These are phyloP conservation scores for Vaccinium darrowii DNA, from an alignment of 148 eudicot genomes.

Conservation along the genomic window DNA sequence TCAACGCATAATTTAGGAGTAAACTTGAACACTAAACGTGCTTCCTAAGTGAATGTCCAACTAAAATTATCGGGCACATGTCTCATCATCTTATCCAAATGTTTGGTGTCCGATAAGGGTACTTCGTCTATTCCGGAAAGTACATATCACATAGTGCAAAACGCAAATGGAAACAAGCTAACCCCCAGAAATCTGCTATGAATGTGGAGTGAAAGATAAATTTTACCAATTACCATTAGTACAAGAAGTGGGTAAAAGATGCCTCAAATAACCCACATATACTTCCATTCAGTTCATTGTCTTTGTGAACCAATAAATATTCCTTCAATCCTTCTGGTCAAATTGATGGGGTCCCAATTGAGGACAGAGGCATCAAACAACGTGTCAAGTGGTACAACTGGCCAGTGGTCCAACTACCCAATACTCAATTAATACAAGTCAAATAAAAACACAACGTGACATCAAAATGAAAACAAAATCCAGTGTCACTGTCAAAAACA, in stretches of 20 bases:
- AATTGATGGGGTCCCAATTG: not conserved
- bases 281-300: not conserved
- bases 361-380: not conserved
- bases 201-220: not conserved
- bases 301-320: not conserved
- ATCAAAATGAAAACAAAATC: not conserved
- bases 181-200: not conserved
- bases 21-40: not conserved
- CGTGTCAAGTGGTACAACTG: not conserved
- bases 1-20: not conserved
- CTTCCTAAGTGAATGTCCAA: not conserved
- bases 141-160: not conserved
- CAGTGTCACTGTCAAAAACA: not conserved
- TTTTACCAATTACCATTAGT: not conserved
- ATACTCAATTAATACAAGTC: not conserved
- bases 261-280: not conserved
- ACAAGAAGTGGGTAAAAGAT: not conserved
- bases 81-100: not conserved
- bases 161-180: not conserved
- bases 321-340: not conserved
- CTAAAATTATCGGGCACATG: not conserved
- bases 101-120: not conserved
- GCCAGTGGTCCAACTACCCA: not conserved
- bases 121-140: not conserved
- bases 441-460: not conserved